A percentile compares a stretch with the other conserved stretches of the same genome.
These are phyloP conservation scores for Coffea canephora DNA, from an alignment of 257 asterid species.

Conservation along the genomic window DNA sequence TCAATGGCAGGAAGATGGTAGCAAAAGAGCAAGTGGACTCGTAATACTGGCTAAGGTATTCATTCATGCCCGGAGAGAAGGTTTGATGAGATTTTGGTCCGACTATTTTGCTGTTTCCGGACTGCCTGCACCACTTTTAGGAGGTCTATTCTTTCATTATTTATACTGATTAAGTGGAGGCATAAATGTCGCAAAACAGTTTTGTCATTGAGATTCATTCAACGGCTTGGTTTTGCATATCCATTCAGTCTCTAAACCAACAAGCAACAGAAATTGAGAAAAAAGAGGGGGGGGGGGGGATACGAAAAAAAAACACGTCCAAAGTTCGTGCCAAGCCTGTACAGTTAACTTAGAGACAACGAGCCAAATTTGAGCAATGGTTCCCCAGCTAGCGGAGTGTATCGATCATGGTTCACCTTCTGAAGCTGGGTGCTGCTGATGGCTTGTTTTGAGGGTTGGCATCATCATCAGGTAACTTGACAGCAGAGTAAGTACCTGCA, in stretches of 20 bases:
- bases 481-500: slow-evolving; percentile 69
- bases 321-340: neutral
- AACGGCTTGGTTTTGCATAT: neutral
- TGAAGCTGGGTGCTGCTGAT: slow-evolving; percentile 51
- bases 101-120: neutral
- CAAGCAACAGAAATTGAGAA: neutral
- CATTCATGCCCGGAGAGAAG: too few relatives aligned
- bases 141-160: neutral
- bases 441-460: slow-evolving; percentile 28
- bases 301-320: neutral
- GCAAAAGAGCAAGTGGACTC: too few relatives aligned
- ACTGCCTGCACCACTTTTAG: too few relatives aligned
- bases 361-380: neutral
- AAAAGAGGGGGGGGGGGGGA: neutral
- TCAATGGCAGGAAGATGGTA: too few relatives aligned
- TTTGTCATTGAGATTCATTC: neutral
- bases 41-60: too few relatives aligned
- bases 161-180: neutral
- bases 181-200: neutral
- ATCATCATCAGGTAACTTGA: slow-evolving; percentile 51
- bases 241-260: neutral
- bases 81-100: neutral
- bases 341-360: neutral
- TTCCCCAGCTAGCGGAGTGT: neutral
- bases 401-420: slow-evolving; percentile 31